Conservation (phyloP, 2,329 filamentous ascomycete genomes). For the Dactylellina haptotyla region DNA sequence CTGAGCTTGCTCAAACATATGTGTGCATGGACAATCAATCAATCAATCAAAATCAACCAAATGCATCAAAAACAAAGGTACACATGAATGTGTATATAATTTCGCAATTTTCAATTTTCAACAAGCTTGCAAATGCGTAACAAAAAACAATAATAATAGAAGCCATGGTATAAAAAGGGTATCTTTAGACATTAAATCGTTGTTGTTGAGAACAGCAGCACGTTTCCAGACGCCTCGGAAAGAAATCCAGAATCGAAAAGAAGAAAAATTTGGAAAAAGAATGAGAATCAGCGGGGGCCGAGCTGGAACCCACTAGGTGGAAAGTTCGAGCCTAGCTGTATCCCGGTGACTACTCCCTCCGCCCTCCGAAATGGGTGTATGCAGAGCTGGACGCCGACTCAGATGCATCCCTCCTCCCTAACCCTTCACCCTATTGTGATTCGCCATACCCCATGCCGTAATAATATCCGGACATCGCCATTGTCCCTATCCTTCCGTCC, state of each 20-base stretch:
- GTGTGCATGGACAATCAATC: neutral
- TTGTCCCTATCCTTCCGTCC: too few relatives aligned
- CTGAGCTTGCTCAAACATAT: neutral
- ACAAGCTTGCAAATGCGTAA: neutral
- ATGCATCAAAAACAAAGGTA: neutral
- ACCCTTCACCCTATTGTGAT: too few relatives aligned
- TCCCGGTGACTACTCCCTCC: too few relatives aligned
- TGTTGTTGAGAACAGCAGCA: slow-evolving; percentile 52
- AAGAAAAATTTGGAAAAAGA: slow-evolving; percentile 16
- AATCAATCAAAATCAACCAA: neutral
- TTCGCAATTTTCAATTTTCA: neutral
- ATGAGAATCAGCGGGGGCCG: too few relatives aligned
- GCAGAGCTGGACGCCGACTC: too few relatives aligned
- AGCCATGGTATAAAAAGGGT: slow-evolving; percentile 14
- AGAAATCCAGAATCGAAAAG: slow-evolving; percentile 10
- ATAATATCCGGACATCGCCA: too few relatives aligned
- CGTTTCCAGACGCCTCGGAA: slow-evolving; percentile 38
- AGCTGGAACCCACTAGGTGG: too few relatives aligned
- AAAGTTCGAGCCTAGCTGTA: too few relatives aligned
- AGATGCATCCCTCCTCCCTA: too few relatives aligned
- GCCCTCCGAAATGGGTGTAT: too few relatives aligned
- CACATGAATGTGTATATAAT: neutral
- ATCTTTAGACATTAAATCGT: slow-evolving; percentile 45
- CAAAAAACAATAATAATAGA: slow-evolving; percentile 1
- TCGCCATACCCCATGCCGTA: too few relatives aligned